Conservation (phyloP, 176 grass and related monocot genomes). For the Puya raimondii region DNA sequence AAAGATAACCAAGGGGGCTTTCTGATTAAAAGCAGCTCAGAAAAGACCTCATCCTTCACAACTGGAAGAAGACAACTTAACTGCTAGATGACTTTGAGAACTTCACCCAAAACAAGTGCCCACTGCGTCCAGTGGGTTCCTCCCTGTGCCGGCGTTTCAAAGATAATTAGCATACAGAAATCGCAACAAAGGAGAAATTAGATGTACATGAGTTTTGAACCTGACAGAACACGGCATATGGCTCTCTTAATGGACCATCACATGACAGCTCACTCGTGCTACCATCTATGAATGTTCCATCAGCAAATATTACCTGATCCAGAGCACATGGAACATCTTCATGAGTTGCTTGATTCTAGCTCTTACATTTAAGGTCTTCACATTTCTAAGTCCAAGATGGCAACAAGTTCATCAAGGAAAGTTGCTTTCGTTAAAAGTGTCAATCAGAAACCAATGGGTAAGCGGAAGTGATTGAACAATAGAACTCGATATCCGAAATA, state of each 20-base stretch:
- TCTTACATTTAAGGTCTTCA: neutral
- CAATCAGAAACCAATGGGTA: neutral
- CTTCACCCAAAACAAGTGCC: conserved; percentile 73
- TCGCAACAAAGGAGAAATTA: neutral
- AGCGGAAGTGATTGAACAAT: neutral
- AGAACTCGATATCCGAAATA: neutral
- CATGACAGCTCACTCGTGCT: conserved; percentile 92
- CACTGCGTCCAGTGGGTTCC: conserved; percentile 99
- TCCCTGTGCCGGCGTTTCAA: conserved; percentile 33
- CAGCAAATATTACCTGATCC: conserved; percentile 90
- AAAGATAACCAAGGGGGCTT: neutral
- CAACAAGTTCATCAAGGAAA: neutral
- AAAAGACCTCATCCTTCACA: neutral
- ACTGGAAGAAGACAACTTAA: neutral
- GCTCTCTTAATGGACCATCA: conserved; percentile 89
- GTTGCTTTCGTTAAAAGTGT: neutral
- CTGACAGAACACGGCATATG: conserved; percentile 92
- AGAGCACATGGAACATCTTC: neutral
- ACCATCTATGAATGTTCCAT: conserved; percentile 90
- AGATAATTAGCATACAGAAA: neutral
- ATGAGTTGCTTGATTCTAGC: neutral
- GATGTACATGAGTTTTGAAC: conserved; percentile 18
- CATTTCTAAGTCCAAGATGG: too few relatives aligned
- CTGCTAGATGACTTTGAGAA: conserved; percentile 49
- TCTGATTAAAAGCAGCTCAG: neutral